Evolutionary conservation across 2,329 filamentous ascomycete genomes (phyloP).

Genomic region (Arthrinium phaeospermum): DNA sequence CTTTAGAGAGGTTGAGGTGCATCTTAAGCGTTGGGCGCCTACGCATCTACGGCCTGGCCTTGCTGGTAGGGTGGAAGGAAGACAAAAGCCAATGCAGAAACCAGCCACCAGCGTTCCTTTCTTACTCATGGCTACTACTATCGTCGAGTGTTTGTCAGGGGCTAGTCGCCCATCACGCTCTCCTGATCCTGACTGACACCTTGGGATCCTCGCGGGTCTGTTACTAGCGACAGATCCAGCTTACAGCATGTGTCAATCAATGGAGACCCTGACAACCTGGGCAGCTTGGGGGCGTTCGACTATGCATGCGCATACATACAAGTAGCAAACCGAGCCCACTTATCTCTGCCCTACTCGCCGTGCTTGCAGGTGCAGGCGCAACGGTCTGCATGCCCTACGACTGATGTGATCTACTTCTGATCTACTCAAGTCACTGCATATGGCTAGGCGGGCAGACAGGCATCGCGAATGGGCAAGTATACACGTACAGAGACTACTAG

Average conservation of each 20-base stretch:
- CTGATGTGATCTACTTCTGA: background rate
- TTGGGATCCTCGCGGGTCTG: background rate
- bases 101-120: background rate
- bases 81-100: background rate
- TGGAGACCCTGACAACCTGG: background rate
- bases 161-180: background rate
- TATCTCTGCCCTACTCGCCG: conserved; percentile 12
- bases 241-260: conserved; percentile 9
- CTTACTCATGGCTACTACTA: background rate
- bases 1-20: background rate
- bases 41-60: background rate
- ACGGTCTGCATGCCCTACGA: conserved; percentile 13
- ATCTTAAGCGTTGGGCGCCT: background rate
- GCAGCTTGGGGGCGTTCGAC: background rate
- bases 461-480: conserved; percentile 1
- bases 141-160: background rate
- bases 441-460: background rate
- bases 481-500: background rate
- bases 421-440: conserved; percentile 14
- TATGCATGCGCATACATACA: background rate
- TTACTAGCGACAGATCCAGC: background rate
- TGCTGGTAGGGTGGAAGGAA: background rate
- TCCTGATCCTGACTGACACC: background rate
- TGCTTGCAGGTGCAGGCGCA: conserved; percentile 15
- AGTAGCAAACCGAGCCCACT: background rate